Base-by-base conservation (phyloP, 345 rosid species). In the Eucalyptus cladocalyx region DNA sequence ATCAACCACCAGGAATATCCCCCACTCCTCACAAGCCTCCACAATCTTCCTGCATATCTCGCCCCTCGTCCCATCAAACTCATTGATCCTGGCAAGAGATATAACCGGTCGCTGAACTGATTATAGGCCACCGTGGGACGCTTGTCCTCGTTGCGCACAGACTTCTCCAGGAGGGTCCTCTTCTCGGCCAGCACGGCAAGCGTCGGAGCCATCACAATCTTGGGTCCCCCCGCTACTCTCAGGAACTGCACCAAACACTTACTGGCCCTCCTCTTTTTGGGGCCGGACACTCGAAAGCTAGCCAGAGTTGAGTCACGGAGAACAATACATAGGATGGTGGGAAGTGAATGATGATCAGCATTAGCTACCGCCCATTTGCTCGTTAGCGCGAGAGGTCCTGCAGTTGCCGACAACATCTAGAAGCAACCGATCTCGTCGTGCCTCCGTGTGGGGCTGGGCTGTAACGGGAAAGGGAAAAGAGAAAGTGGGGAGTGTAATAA, bases 21-120 rank as follows among this genome's bases (percentile, higher is more conserved):
- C 99, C 99, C 99, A 97, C 7, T 96, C 93, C 93, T 97, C 98
- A 34, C 99, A 96, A 95, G 99, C 98, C 87, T 94, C 95, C 1
- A 95, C 99, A 45, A 97, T 97, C 89, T 95, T 91, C 90, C 93
- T 89, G 86, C 98, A 96, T 43, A 97, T 95, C 90, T 95, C 96
- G 11, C 42, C 94, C 91, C 98, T 95, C 76, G 90, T 93, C 4
- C 94, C 96, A 88, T 93, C 26, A 76, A 93, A 6, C 89, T 94
- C 96, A 32, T 95, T 95, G 47, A 96, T 94, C 11, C 97, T 98
- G 2, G 93, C 89, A 4, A 97, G 90, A 7, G 99, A 96, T 14
- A 96, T 96, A 43, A 97, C 97, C 4, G 98, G 43, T 88, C 60
- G 93, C 99, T 97, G 90, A 97, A 97, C 14, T 91, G 47, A 87